Percentiles rank a stretch among this genome's conserved stretches.
These are phyloP conservation scores for Linum tenue DNA, from an alignment of 345 rosid species.

Conservation along the genomic window DNA sequence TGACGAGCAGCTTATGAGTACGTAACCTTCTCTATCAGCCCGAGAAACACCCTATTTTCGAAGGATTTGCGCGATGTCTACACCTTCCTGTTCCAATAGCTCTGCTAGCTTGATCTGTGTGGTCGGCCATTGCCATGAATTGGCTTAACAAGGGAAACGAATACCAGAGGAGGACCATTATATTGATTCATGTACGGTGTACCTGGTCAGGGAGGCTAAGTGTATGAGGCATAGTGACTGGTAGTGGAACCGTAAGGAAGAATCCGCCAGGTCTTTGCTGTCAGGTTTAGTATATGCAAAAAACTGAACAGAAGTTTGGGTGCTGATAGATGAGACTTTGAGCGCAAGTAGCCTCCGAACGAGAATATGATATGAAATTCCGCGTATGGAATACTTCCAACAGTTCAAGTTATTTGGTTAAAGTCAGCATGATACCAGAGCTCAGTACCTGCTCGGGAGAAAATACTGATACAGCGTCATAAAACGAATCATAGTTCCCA, in stretches of 20 bases:
- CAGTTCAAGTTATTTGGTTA: not conserved
- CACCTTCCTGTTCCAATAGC: constrained; percentile 50
- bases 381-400: not conserved
- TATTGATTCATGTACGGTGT: not conserved
- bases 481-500: constrained; percentile 60
- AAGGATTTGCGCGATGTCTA: constrained; percentile 45
- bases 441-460: constrained; percentile 46
- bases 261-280: constrained; percentile 46
- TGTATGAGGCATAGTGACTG: constrained; percentile 59
- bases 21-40: constrained; percentile 54
- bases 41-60: constrained; percentile 42
- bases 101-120: constrained; percentile 58
- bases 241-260: constrained; percentile 42
- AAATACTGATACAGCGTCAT: constrained; percentile 37
- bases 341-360: too few species aligned
- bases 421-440: not conserved
- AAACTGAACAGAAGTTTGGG: not conserved
- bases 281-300: constrained; percentile 40
- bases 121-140: not conserved
- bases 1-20: too few species aligned
- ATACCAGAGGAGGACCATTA: not conserved
- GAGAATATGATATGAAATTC: too few species aligned
- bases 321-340: too few species aligned
- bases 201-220: constrained; percentile 58
- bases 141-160: not conserved